Evolutionary conservation across 805 yeast genomes (phyloP), one percentile per base, ranked within the genome.

Genomic region (Metschnikowia continentalis): DNA sequence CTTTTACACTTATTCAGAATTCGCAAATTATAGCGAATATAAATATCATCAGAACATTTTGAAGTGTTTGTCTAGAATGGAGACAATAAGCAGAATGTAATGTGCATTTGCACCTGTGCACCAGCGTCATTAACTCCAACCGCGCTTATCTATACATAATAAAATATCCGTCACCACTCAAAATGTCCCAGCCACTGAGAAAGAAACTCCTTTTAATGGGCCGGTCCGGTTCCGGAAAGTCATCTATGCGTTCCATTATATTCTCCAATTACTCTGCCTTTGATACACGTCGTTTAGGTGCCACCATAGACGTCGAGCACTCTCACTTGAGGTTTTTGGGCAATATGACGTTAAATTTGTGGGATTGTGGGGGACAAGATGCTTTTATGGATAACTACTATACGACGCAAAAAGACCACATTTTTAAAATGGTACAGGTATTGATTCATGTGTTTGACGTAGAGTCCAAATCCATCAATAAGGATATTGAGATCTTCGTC

Each of bases 321-420:
- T 90, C 97, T 2, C 96, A 92, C 69, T 71, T 94, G 50, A 75
- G 98, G 46, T 91, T 94, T 62, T 74, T 94, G 52, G 97, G 97
- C 1, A 91, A 92, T 65, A 90, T 94, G 95, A 90, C 97, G 0
- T 74, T 94, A 42, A 92, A 92, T 61, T 73, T 94, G 20, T 91
- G 98, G 98, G 99, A 94, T 68, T 94, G 99, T 70, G 99, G 98
- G 61, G 96, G 96, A 3, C 99, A 94, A 66, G 97, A 94, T 67
- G 90, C 87, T 2, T 94, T 91, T 59, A 91, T 94, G 89, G 97
- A 92, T 63, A 90, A 89, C 67, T 94, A 94, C 65, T 84, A 89
- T 62, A 81, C 91, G 3, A 84, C 88, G 49, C 96, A 90, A 56
- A 83, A 89, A 53, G 96, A 88, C 65, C 96, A 91, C 63, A 90